Conservation (phyloP, 2,329 filamentous ascomycete species). For the Neobulgaria alba region DNA sequence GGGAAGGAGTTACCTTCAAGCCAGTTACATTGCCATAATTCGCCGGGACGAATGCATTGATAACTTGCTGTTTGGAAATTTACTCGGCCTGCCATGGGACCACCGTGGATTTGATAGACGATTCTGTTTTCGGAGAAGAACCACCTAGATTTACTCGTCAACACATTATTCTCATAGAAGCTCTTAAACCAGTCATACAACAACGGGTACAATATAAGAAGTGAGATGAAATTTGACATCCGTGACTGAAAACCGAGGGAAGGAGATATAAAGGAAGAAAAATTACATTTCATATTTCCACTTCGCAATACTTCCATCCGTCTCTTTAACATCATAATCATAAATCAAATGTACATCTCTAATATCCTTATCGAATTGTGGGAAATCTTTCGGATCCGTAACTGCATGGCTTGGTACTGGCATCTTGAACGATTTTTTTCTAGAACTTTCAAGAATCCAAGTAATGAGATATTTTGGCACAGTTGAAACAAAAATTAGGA, state of each 20-base stretch:
- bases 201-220: too few species aligned
- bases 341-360: slow-evolving; percentile 47
- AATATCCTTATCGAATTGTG: slow-evolving; percentile 41
- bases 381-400: slow-evolving; percentile 6
- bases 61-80: slow-evolving; percentile 47
- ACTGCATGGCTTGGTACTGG: slow-evolving; percentile 12
- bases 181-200: too few species aligned
- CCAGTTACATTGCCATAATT: slow-evolving; percentile 54
- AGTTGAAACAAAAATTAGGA: background rate
- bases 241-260: too few species aligned
- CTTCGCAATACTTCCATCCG: slow-evolving; percentile 42
- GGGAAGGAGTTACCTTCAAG: slow-evolving; percentile 32
- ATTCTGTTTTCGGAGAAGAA: slow-evolving; percentile 46
- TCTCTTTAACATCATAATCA: slow-evolving; percentile 43
- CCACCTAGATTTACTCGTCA: too few species aligned
- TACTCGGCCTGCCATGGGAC: slow-evolving; percentile 46
- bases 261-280: background rate
- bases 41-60: slow-evolving; percentile 48
- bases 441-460: background rate
- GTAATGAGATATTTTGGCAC: background rate
- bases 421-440: too few species aligned
- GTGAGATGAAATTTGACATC: too few species aligned
- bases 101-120: slow-evolving; percentile 51
- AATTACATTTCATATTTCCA: slow-evolving; percentile 51
- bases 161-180: too few species aligned